phyloP scores from a whole-genome alignment of 139 green algal genomes.

The Gonium pectorale region DNA sequence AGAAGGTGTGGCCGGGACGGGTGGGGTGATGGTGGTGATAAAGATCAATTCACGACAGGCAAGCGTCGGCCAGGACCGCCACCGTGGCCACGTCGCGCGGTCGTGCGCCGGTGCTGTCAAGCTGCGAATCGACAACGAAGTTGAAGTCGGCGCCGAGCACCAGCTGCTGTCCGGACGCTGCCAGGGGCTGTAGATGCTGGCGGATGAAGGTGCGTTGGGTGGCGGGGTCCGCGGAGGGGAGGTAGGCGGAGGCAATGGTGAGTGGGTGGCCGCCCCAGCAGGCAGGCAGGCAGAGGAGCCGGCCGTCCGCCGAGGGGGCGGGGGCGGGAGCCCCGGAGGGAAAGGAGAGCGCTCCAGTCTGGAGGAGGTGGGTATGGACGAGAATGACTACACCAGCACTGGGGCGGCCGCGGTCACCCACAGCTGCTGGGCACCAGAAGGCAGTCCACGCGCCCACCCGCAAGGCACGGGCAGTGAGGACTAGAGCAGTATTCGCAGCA shows the following conservation, averaged over 20 bases:
- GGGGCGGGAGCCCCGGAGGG: not conserved
- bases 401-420: not conserved
- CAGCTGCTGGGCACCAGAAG: not conserved
- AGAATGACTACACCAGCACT: not conserved
- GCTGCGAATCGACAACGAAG: not conserved
- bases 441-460: not conserved
- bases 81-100: not conserved
- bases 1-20: not conserved
- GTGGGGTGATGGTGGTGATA: not conserved
- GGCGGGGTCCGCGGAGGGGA: not conserved
- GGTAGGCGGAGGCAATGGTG: not conserved
- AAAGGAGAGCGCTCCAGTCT: not conserved
- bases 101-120: not conserved
- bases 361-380: not conserved
- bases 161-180: not conserved
- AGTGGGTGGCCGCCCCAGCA: slow-evolving; percentile 1
- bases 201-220: not conserved
- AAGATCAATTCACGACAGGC: not conserved
- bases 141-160: not conserved
- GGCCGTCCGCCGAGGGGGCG: not conserved
- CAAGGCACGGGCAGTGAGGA: too few species aligned
- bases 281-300: not conserved
- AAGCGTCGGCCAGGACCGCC: not conserved
- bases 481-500: too few species aligned
- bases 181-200: not conserved